phyloP scores from a whole-genome alignment of 306 rosid species.

The Arachis stenosperma region DNA sequence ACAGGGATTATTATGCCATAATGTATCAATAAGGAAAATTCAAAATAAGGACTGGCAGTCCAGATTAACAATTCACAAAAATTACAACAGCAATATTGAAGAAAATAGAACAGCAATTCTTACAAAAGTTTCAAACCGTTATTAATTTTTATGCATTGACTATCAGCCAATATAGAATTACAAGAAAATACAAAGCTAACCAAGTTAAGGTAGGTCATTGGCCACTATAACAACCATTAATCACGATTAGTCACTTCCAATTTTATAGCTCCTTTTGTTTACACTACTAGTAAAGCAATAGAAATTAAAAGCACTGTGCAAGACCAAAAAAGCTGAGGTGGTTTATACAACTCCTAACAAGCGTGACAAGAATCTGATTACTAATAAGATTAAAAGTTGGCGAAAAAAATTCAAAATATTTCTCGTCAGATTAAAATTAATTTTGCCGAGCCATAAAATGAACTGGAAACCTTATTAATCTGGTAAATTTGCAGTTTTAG shows the following conservation, averaged over 20 bases:
- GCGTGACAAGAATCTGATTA: constrained; percentile 3
- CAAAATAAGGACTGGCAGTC: neutral
- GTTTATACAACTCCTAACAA: neutral
- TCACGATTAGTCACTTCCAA: too few species aligned
- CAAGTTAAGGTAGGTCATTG: too few species aligned
- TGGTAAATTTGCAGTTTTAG: constrained; percentile 21
- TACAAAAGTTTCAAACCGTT: neutral
- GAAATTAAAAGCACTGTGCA: neutral
- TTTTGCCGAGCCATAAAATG: neutral
- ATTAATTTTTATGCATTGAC: too few species aligned
- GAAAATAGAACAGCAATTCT: neutral
- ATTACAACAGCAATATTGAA: constrained; percentile 6
- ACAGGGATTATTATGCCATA: constrained; percentile 19
- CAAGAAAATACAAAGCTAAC: too few species aligned
- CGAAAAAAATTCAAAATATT: neutral
- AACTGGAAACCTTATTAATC: constrained; percentile 5
- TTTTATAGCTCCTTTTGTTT: too few species aligned
- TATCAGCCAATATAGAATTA: too few species aligned
- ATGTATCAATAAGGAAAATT: constrained; percentile 4
- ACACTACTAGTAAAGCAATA: too few species aligned
- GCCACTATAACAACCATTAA: too few species aligned
- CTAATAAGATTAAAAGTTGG: neutral
- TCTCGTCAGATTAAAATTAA: constrained; percentile 8
- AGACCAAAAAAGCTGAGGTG: neutral
- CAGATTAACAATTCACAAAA: neutral